phyloP scores from a whole-genome alignment of 2,329 filamentous ascomycete genomes.

The Tolypocladium amazonense region DNA sequence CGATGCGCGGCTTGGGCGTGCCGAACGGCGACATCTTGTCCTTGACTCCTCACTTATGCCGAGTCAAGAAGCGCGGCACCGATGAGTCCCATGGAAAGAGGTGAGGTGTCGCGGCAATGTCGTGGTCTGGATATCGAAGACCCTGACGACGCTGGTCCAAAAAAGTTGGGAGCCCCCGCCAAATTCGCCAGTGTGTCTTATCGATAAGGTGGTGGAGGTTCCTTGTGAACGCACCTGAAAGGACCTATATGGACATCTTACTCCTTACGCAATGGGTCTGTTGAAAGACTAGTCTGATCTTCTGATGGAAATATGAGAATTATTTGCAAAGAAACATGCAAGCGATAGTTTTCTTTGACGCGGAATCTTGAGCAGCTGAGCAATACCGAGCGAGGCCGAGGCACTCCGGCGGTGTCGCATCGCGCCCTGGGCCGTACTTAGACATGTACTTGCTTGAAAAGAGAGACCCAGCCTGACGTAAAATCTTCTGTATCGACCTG shows the following conservation, averaged over 20 bases:
- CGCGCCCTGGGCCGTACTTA: not conserved
- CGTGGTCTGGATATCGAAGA: not conserved
- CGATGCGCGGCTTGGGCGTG: conserved; percentile 3
- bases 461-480: not conserved
- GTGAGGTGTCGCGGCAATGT: not conserved
- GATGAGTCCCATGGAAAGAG: not conserved
- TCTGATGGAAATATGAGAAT: no score
- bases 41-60: not conserved
- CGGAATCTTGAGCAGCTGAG: no score
- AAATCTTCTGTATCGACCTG: no score
- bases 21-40: not conserved
- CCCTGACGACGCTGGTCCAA: not conserved
- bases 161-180: not conserved
- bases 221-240: no score
- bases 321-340: no score
- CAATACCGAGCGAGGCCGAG: no score
- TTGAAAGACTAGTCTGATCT: no score
- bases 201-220: not conserved
- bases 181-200: not conserved
- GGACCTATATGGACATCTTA: no score
- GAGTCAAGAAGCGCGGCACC: not conserved
- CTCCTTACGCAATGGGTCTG: no score
- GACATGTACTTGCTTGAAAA: not conserved
- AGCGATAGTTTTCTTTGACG: no score
- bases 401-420: not conserved